Percentiles rank a stretch among this genome's conserved stretches.
These are phyloP conservation scores for Pichiaceae sp. DNA, from an alignment of 1,139 yeast species.

Conservation along the genomic window DNA sequence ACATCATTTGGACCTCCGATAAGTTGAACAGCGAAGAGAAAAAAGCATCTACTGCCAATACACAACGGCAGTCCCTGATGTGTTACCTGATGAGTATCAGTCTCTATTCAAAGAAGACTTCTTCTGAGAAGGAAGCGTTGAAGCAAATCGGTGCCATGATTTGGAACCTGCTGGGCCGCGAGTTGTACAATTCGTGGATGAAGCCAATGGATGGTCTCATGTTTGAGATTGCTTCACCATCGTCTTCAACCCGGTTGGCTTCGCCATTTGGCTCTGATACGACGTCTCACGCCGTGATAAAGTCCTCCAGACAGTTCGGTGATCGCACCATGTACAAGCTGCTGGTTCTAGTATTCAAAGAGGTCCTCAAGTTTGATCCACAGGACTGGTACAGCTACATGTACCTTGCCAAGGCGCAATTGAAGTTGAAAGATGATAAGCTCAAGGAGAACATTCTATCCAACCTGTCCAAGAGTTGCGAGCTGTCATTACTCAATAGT, in stretches of 20 bases:
- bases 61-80: constrained; percentile 63
- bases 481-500: constrained; percentile 32
- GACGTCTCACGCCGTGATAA: not conserved
- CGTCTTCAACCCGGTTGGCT: constrained; percentile 18
- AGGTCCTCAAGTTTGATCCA: constrained; percentile 35
- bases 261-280: not conserved
- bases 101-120: constrained; percentile 25
- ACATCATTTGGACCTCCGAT: constrained; percentile 85
- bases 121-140: constrained; percentile 19
- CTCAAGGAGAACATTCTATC: constrained; percentile 27
- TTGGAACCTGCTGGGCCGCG: constrained; percentile 53
- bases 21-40: constrained; percentile 60
- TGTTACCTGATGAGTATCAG: constrained; percentile 77
- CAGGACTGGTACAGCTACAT: constrained; percentile 58
- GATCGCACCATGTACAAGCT: constrained; percentile 14
- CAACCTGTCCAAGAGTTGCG: constrained; percentile 33
- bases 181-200: constrained; percentile 51
- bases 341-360: constrained; percentile 28
- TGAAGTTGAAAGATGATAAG: constrained; percentile 31
- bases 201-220: constrained; percentile 62
- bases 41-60: constrained; percentile 50
- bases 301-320: not conserved
- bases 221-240: constrained; percentile 24
- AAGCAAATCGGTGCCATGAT: constrained; percentile 28
- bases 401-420: constrained; percentile 52